These are phyloP conservation scores for Colletotrichum costaricense DNA, from an alignment of 2,329 filamentous ascomycete genomes.

Conservation along the genomic window DNA sequence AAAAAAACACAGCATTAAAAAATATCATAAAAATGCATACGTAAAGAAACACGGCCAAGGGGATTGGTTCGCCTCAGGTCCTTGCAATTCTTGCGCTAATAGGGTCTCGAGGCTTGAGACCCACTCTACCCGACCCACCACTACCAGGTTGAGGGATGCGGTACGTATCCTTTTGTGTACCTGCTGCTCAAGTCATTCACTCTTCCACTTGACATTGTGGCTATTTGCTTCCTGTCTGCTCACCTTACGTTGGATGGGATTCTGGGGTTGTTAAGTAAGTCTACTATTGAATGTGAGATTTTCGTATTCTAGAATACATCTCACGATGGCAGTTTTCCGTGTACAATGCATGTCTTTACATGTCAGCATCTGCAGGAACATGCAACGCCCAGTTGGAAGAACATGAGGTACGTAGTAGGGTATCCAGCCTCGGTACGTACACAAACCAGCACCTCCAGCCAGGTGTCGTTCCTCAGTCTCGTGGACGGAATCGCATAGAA, in stretches of 20 bases:
- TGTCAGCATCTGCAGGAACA: conserved; percentile 25
- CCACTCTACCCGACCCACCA: conserved; percentile 24
- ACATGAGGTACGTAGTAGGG: no score
- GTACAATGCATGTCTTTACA: neutral
- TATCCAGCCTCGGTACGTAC: neutral
- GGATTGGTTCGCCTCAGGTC: conserved; percentile 30
- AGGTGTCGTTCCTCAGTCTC: neutral
- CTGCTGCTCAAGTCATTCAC: conserved; percentile 19
- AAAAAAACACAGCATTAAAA: neutral
- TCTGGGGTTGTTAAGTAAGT: neutral
- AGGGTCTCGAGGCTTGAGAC: conserved; percentile 2
- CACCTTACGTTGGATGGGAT: neutral
- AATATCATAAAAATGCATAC: neutral
- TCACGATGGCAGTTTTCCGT: neutral
- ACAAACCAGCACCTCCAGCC: no score
- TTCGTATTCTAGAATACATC: neutral
- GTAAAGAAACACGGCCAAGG: conserved; percentile 15
- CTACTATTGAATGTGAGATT: neutral
- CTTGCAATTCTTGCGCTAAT: conserved; percentile 28
- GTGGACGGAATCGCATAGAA: conserved; percentile 7
- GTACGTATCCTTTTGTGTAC: conserved; percentile 7
- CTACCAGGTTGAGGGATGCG: neutral
- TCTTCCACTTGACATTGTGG: neutral
- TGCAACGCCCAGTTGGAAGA: neutral
- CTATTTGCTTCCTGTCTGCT: neutral